Conservation (phyloP, 352 stramenopile species). For the Pythium graminicola region DNA sequence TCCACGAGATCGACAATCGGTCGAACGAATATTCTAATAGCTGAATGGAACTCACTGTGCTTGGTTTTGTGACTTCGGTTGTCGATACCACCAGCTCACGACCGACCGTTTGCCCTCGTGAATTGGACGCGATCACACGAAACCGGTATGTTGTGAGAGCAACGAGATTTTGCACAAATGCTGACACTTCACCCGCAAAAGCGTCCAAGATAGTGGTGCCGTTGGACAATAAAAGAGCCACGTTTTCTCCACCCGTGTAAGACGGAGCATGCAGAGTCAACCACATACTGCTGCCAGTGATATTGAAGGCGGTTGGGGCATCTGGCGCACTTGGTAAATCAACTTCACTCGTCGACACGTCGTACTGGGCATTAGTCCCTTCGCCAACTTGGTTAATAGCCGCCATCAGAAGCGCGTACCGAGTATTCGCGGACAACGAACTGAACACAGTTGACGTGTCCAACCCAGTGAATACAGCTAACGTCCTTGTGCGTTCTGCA, state of each 20-base stretch:
- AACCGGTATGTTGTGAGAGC: conserved; percentile 41
- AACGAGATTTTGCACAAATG: conserved; percentile 29
- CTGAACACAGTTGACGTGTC: conserved; percentile 1
- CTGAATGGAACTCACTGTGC: conserved; percentile 24
- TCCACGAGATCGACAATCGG: conserved; percentile 35
- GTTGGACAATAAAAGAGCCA: conserved; percentile 31
- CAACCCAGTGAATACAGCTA: conserved; percentile 1
- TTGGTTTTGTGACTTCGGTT: conserved; percentile 29
- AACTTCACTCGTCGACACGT: conserved; percentile 5
- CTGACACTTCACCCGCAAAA: conserved; percentile 23
- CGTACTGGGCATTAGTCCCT: not conserved
- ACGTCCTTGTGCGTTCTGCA: not conserved
- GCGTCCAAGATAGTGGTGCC: conserved; percentile 10
- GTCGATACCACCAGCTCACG: conserved; percentile 25
- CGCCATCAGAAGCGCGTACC: conserved; percentile 6
- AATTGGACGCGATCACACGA: conserved; percentile 31
- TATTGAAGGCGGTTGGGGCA: conserved; percentile 2
- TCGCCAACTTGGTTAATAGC: conserved; percentile 12
- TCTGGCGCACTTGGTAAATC: conserved; percentile 18
- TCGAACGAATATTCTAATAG: conserved; percentile 28
- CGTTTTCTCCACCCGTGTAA: conserved; percentile 40
- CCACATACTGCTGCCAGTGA: conserved; percentile 16
- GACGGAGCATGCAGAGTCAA: conserved; percentile 10
- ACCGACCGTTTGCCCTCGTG: conserved; percentile 26
- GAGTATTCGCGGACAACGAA: conserved; percentile 10